Conservation (phyloP, 306 rosid species). For the Cucurbita moschata region DNA sequence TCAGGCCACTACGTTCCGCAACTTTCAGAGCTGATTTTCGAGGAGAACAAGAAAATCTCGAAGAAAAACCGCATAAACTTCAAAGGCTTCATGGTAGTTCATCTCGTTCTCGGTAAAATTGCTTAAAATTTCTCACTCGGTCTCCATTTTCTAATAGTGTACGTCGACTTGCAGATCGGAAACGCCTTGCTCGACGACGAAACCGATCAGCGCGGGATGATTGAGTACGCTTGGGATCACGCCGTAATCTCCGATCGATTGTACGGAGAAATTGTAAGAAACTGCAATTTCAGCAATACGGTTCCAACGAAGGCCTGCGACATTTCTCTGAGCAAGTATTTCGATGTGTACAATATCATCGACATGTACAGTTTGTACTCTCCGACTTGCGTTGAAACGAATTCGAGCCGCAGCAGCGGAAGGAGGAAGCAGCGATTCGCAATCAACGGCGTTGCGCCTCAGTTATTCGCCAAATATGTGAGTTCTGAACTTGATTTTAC, state of each 20-base stretch:
- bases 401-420: neutral
- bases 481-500: neutral
- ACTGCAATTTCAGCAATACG: conserved; percentile 22
- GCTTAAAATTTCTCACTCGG: neutral
- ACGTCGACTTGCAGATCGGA: conserved; percentile 16
- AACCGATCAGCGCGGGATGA: conserved; percentile 29
- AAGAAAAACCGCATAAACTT: conserved; percentile 21
- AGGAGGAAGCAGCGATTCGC: neutral
- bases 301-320: neutral
- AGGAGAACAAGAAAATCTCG: conserved; percentile 14
- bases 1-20: conserved; percentile 79
- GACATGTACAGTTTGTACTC: conserved; percentile 38
- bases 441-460: conserved; percentile 5
- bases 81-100: conserved; percentile 36
- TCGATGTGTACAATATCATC: conserved; percentile 12
- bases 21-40: conserved; percentile 34
- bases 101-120: neutral
- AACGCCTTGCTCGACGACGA: conserved; percentile 33
- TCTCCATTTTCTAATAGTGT: neutral
- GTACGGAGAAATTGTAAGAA: conserved; percentile 13
- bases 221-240: conserved; percentile 40
- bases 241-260: conserved; percentile 31
- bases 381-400: conserved; percentile 8
- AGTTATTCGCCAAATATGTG: conserved; percentile 16
- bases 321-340: neutral